A percentile compares a stretch with the other conserved stretches of the same genome.
phyloP scores from a whole-genome alignment of 2,329 filamentous ascomycete species.

The Fusarium tjaetaba region DNA sequence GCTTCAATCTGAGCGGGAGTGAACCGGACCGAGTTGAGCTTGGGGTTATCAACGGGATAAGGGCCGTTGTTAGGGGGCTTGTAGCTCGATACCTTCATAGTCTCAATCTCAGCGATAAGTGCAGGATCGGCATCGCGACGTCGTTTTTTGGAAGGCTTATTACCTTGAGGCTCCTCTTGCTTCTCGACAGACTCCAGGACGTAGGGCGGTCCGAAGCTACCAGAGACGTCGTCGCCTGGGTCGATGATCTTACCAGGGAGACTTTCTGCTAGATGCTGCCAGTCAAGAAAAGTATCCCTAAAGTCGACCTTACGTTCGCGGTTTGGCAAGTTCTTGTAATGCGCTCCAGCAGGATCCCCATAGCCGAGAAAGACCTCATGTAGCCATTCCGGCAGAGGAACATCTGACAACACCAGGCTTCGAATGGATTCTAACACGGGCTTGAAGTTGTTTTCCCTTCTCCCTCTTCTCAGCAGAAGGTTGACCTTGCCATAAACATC shows the following conservation, averaged over 20 bases:
- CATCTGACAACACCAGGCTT: constrained; percentile 83
- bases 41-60: constrained; percentile 85
- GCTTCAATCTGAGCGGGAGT: constrained; percentile 92
- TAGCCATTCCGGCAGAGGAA: constrained; percentile 88
- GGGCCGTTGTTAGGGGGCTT: constrained; percentile 88
- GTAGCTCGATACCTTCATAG: constrained; percentile 87
- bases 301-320: constrained; percentile 84
- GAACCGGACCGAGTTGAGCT: constrained; percentile 84
- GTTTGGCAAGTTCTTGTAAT: constrained; percentile 84
- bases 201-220: constrained; percentile 88
- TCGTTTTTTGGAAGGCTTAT: constrained; percentile 83
- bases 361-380: constrained; percentile 98
- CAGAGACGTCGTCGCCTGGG: constrained; percentile 74
- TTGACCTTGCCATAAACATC: constrained; percentile 89
- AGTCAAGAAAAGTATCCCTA: constrained; percentile 93
- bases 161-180: constrained; percentile 58
- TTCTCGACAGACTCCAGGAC: constrained; percentile 76
- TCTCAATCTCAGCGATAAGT: constrained; percentile 70
- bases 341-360: constrained; percentile 88
- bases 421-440: constrained; percentile 92
- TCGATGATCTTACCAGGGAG: constrained; percentile 89
- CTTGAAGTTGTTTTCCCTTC: constrained; percentile 97
- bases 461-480: constrained; percentile 81
- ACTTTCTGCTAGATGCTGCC: constrained; percentile 92
- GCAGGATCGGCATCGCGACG: constrained; percentile 79